Base-by-base conservation (phyloP, 2,329 filamentous ascomycete species). In the Lasiodiplodia gonubiensis region DNA sequence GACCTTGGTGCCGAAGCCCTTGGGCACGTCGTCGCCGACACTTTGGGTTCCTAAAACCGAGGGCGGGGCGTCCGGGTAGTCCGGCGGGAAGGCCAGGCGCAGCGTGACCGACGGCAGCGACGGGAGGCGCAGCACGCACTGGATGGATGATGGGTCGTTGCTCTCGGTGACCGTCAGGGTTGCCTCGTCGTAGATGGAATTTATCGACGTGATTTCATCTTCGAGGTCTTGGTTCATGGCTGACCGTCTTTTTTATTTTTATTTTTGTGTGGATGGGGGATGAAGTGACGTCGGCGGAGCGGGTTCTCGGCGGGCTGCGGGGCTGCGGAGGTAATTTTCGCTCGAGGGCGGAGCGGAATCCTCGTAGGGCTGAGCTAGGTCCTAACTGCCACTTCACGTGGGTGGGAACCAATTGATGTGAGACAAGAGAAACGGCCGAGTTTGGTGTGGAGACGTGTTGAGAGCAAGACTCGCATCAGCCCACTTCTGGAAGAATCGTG, bases 151-250 rank as follows among this genome's bases (percentile, higher is more conserved):
- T 8, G 54, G 14, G 11, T 37, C 64, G 25, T 23, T 21, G 74
- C 25, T 80, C 77, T 68, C 80, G 74, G 52, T 71, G 74, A 63
- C 78, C 68, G 67, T 68, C 33, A 77, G 69, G 12, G 90, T 90
- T n/a, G 82, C 83, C 57, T 88, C 85, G 70, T 89, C 90, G 79
- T 94, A 95, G 71, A 95, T 95, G 66, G 92, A 92, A 79, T 94
- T 95, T 74, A 95, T 90, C 70, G 90, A 92, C 74, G 90, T 90
- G 35, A 94, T 81, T 76, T 95, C 92, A 79, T 95, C 92, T 59
- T 80, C 77, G 30, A 94, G 85, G 60, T 83, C 79, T 69, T 77
- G 74, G 57, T 73, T 69, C 64, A 69, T 69, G 65, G 52, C 42
- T 27, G 60, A 37, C n/a, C 14, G 54, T 39, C 42, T 46, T 46